A percentile compares a stretch with the other conserved stretches of the same genome.
These are phyloP conservation scores for Ammopiptanthus mongolicus DNA, from an alignment of 306 rosid genomes.

Conservation along the genomic window DNA sequence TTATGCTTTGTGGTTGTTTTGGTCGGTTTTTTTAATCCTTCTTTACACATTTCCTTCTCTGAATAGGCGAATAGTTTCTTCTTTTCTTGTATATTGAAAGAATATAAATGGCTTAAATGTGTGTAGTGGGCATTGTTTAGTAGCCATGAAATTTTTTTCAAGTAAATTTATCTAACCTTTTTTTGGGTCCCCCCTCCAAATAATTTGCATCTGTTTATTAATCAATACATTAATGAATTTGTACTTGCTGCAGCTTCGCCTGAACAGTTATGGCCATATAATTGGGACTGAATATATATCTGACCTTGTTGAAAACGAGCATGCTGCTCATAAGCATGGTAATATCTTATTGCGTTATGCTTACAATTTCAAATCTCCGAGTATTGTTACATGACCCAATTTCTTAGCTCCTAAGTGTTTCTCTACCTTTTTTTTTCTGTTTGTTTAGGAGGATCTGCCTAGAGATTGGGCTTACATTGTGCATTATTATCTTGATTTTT, in stretches of 20 bases:
- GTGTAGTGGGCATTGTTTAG: background rate
- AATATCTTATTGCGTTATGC: constrained; percentile 25
- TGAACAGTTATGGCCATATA: constrained; percentile 72
- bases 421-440: too few relatives aligned
- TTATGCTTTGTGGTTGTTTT: background rate
- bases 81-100: background rate
- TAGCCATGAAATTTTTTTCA: background rate
- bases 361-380: background rate
- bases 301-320: constrained; percentile 95
- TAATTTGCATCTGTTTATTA: background rate
- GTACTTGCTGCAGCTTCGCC: constrained; percentile 70
- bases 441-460: too few relatives aligned
- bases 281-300: constrained; percentile 89
- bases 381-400: background rate
- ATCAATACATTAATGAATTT: background rate
- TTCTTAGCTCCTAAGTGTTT: too few relatives aligned
- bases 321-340: constrained; percentile 62
- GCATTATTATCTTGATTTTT: too few relatives aligned
- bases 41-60: background rate
- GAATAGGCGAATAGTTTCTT: background rate
- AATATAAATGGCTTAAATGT: background rate
- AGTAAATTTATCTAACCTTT: background rate
- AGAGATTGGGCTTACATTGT: too few relatives aligned
- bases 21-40: background rate
- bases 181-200: background rate